A percentile compares a stretch with the other conserved stretches of the same genome.
Evolutionary conservation across 2,329 filamentous ascomycete genomes (phyloP).

Genomic region (Huntiella abstrusa): DNA sequence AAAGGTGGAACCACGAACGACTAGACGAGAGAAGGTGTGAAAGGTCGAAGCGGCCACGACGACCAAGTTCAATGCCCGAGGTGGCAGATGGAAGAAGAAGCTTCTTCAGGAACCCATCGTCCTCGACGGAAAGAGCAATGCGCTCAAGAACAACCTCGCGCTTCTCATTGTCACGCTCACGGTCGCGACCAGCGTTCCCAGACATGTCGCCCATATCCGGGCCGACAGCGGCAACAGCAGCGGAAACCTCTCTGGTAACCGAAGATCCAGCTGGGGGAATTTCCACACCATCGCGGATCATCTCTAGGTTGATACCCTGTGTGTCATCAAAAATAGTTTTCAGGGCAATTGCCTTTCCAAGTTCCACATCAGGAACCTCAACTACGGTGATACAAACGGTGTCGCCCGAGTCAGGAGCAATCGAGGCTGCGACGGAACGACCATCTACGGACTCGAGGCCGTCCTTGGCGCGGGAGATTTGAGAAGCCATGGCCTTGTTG

Average conservation of each 20-base stretch:
- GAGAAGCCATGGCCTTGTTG: slow-evolving; percentile 62
- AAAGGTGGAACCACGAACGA: slow-evolving; percentile 87
- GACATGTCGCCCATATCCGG: slow-evolving; percentile 61
- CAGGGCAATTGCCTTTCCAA: slow-evolving; percentile 79
- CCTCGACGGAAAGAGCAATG: slow-evolving; percentile 61
- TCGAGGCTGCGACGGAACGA: slow-evolving; percentile 21
- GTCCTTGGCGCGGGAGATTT: slow-evolving; percentile 49
- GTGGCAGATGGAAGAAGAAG: slow-evolving; percentile 53
- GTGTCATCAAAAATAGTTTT: slow-evolving; percentile 82
- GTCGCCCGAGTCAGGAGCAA: slow-evolving; percentile 46
- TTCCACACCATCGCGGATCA: slow-evolving; percentile 88
- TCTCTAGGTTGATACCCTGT: slow-evolving; percentile 87
- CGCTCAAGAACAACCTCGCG: slow-evolving; percentile 73
- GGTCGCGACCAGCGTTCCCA: slow-evolving; percentile 48
- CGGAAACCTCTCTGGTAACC: slow-evolving; percentile 71
- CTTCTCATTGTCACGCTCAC: slow-evolving; percentile 62
- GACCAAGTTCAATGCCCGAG: slow-evolving; percentile 65
- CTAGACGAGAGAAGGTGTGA: slow-evolving; percentile 58
- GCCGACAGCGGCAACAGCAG: slow-evolving; percentile 56
- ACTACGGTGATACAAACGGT: slow-evolving; percentile 79
- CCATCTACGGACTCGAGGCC: slow-evolving; percentile 51
- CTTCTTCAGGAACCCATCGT: slow-evolving; percentile 64
- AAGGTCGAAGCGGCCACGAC: slow-evolving; percentile 61
- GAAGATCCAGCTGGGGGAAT: slow-evolving; percentile 57
- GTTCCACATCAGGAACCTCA: slow-evolving; percentile 59